These are phyloP conservation scores for Kregervanrija delftensis DNA, from an alignment of 805 yeast species.

Conservation along the genomic window DNA sequence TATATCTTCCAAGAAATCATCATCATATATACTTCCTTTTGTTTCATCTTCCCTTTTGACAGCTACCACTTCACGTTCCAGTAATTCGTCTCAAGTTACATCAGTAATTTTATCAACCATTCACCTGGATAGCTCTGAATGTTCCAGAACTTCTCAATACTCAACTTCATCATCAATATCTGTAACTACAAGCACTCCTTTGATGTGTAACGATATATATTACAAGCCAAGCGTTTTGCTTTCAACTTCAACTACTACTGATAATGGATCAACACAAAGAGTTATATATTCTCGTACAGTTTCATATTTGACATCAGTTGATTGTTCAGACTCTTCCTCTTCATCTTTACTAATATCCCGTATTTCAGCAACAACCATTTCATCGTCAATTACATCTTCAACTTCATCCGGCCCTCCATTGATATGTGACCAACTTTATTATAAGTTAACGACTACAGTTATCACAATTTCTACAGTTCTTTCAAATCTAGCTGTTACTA, in stretches of 20 bases:
- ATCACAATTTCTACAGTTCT: background rate
- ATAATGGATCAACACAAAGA: background rate
- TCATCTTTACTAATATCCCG: slow-evolving; percentile 1
- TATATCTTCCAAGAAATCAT: too few relatives aligned
- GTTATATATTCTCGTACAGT: background rate
- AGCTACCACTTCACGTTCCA: background rate
- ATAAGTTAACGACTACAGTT: background rate
- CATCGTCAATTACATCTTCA: slow-evolving; percentile 3
- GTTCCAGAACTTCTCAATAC: background rate
- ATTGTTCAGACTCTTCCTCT: slow-evolving; percentile 2
- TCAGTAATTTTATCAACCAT: background rate
- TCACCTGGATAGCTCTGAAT: slow-evolving; percentile 2
- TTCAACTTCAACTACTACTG: slow-evolving; percentile 3
- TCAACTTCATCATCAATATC: slow-evolving; percentile 5
- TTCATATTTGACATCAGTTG: background rate
- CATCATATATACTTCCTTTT: background rate
- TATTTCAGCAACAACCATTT: slow-evolving; percentile 2
- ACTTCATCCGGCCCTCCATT: background rate
- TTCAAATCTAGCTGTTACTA: background rate
- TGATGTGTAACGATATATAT: slow-evolving; percentile 6
- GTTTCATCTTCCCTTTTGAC: slow-evolving; percentile 3
- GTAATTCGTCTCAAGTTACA: background rate
- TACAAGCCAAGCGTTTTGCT: slow-evolving; percentile 2
- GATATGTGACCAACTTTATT: background rate
- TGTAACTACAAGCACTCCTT: slow-evolving; percentile 6